phyloP scores from a whole-genome alignment of 2,329 filamentous ascomycete species.

The Dactylellina sp. region DNA sequence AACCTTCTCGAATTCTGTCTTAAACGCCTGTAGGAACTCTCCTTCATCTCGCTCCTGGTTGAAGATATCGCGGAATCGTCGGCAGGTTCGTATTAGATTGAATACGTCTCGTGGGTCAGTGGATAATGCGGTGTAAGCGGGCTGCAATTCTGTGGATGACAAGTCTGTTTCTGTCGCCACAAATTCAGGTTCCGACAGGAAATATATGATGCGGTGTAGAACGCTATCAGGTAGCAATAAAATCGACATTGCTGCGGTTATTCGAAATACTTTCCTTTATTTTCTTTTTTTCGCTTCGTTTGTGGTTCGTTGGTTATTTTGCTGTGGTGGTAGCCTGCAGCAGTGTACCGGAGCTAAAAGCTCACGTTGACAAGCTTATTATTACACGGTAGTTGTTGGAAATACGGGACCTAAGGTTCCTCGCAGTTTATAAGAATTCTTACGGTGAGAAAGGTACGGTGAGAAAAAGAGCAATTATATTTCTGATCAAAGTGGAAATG shows the following conservation, averaged over 20 bases:
- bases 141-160: slow-evolving; percentile 46
- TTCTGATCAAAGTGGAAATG: slow-evolving; percentile 32
- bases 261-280: slow-evolving; percentile 25
- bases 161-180: slow-evolving; percentile 42
- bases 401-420: slow-evolving; percentile 39
- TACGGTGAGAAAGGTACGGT: slow-evolving; percentile 44
- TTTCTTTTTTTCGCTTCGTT: slow-evolving; percentile 32
- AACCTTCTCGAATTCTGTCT: slow-evolving; percentile 54
- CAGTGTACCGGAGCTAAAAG: slow-evolving; percentile 54
- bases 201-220: slow-evolving; percentile 55
- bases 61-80: slow-evolving; percentile 53
- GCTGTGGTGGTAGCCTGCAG: slow-evolving; percentile 44
- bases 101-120: slow-evolving; percentile 55
- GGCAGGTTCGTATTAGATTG: slow-evolving; percentile 54
- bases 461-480: slow-evolving; percentile 37
- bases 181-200: slow-evolving; percentile 52
- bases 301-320: slow-evolving; percentile 22
- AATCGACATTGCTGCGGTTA: slow-evolving; percentile 49
- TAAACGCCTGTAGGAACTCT: slow-evolving; percentile 54
- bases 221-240: slow-evolving; percentile 48
- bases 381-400: slow-evolving; percentile 53
- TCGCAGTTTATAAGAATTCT: slow-evolving; percentile 31
- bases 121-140: slow-evolving; percentile 51
- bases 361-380: slow-evolving; percentile 53
- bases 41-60: slow-evolving; percentile 24